Evolutionary conservation across 371 early-diverging fungal species (phyloP).

Genomic region (Rhizopus microsporus): DNA sequence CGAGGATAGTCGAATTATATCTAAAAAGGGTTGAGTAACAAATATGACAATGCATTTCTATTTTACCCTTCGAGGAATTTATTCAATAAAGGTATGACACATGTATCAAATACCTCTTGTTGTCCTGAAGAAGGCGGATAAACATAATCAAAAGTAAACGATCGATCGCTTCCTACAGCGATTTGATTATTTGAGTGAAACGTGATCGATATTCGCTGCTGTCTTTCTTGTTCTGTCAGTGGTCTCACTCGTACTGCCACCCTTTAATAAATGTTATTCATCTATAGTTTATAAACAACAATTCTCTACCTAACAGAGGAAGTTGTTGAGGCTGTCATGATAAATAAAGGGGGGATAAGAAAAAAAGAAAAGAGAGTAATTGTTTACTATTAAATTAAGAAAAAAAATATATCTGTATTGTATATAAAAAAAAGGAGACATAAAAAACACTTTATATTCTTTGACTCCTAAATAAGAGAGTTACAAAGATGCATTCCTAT

Average conservation of each 20-base stretch:
- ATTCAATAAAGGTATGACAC: slow-evolving; percentile 72
- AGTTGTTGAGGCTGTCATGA: too few species aligned
- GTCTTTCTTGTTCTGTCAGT: slow-evolving; percentile 72
- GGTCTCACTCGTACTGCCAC: slow-evolving; percentile 81
- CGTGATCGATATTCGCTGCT: slow-evolving; percentile 62
- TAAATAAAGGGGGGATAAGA: too few species aligned
- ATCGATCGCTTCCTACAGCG: slow-evolving; percentile 57
- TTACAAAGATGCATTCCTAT: too few species aligned
- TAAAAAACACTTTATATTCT: too few species aligned
- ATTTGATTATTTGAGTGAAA: slow-evolving; percentile 59
- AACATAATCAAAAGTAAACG: slow-evolving; percentile 88
- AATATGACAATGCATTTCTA: background rate
- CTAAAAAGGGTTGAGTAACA: slow-evolving; percentile 20
- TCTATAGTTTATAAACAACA: too few species aligned
- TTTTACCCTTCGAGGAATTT: slow-evolving; percentile 87
- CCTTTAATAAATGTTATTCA: slow-evolving; percentile 23
- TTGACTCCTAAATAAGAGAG: too few species aligned
- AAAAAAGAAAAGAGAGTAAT: too few species aligned
- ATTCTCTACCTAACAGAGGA: too few species aligned
- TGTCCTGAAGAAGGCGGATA: slow-evolving; percentile 77
- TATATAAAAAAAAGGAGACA: too few species aligned
- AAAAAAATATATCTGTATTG: too few species aligned
- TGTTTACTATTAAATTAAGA: too few species aligned
- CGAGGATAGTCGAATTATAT: slow-evolving; percentile 88
- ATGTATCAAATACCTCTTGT: slow-evolving; percentile 65